Conservation (phyloP, 163 green algal genomes). For the Trebouxiophyceae sp. region DNA sequence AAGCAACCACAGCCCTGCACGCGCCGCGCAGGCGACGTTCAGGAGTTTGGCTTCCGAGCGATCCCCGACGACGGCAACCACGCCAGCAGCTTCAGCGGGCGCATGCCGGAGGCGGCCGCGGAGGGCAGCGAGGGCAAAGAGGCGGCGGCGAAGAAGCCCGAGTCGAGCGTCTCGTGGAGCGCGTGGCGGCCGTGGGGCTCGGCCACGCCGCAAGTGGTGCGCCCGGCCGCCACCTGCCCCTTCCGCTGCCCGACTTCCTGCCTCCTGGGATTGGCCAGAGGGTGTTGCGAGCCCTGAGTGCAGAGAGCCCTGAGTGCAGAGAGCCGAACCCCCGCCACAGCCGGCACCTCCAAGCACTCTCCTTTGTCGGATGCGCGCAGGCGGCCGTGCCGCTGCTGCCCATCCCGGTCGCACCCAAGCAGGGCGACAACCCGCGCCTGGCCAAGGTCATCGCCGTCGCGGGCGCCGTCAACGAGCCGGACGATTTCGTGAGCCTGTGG, state of each 20-base stretch:
- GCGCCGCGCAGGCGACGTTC: conserved; percentile 35
- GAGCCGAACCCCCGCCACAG: too few species aligned
- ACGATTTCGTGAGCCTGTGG: conserved; percentile 62
- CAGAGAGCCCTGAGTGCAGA: too few species aligned
- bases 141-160: too few species aligned
- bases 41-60: conserved; percentile 71
- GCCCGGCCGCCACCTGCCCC: too few species aligned
- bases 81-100: neutral
- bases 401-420: conserved; percentile 32
- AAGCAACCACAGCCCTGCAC: too few species aligned
- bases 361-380: neutral
- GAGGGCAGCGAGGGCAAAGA: neutral
- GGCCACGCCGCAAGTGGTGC: too few species aligned
- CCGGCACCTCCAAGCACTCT: too few species aligned
- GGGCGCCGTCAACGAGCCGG: conserved; percentile 31
- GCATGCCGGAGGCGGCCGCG: neutral
- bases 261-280: neutral
- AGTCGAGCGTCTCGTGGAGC: too few species aligned
- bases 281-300: too few species aligned
- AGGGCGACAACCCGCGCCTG: conserved; percentile 24
- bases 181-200: too few species aligned
- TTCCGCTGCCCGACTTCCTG: too few species aligned
- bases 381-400: conserved; percentile 35
- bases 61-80: conserved; percentile 15
- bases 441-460: conserved; percentile 40